Evolutionary conservation across 2,329 filamentous ascomycete genomes (phyloP).

Genomic region (Fusarium beomiforme): DNA sequence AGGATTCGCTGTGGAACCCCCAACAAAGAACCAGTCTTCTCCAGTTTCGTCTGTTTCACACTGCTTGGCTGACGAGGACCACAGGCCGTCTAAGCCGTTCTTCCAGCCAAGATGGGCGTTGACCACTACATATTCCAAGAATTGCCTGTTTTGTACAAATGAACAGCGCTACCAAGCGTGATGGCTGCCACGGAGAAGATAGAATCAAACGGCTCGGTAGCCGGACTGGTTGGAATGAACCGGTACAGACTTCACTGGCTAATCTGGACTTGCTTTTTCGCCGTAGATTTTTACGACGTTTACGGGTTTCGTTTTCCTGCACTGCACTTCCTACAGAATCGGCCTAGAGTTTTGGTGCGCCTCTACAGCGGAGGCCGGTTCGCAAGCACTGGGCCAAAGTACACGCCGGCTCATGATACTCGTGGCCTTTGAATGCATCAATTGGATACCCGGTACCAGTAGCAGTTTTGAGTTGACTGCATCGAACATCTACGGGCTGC

Average conservation of each 20-base stretch:
- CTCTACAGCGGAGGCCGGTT: slow-evolving; percentile 4
- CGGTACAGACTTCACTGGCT: slow-evolving; percentile 1
- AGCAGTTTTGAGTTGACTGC: not conserved
- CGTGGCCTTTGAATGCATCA: not conserved
- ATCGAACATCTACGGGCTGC: slow-evolving; percentile 6
- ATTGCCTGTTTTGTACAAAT: slow-evolving; percentile 17
- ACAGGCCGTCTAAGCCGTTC: slow-evolving; percentile 25
- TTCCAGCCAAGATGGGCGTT: not conserved
- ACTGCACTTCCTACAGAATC: not conserved
- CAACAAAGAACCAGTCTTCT: slow-evolving; percentile 24
- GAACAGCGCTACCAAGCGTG: slow-evolving; percentile 22
- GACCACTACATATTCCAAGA: slow-evolving; percentile 1
- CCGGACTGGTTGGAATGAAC: slow-evolving; percentile 37
- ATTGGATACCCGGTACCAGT: not conserved
- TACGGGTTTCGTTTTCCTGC: slow-evolving; percentile 16
- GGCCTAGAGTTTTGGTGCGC: not conserved
- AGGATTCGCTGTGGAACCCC: slow-evolving; percentile 31
- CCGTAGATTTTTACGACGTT: not conserved
- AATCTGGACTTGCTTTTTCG: slow-evolving; percentile 7
- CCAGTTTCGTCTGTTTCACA: slow-evolving; percentile 25
- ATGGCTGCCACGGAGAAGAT: slow-evolving; percentile 10
- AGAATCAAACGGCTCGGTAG: slow-evolving; percentile 27
- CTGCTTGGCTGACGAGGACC: slow-evolving; percentile 29
- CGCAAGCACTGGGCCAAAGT: not conserved
- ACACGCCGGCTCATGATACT: not conserved